Evolutionary conservation across 192 early-diverging fungal species (phyloP).

Genomic region (Coemansia sp.): DNA sequence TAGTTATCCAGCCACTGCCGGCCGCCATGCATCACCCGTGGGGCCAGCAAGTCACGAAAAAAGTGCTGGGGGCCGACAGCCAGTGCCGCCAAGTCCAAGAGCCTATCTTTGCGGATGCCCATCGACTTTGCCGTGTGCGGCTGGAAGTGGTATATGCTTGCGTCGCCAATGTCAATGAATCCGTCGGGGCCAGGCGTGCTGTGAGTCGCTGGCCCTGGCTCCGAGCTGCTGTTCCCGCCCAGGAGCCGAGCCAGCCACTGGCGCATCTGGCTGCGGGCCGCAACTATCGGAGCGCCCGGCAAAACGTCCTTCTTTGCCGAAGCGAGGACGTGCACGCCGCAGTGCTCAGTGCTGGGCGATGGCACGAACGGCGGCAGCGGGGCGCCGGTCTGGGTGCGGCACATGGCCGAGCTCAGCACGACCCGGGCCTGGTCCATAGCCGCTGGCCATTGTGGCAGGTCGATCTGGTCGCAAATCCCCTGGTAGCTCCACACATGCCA

Average conservation of each 20-base stretch:
- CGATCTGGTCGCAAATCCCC: slow-evolving; percentile 19
- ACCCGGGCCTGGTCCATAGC: slow-evolving; percentile 27
- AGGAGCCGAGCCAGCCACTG: slow-evolving; percentile 31
- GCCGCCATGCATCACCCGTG: slow-evolving; percentile 11
- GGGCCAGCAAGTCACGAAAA: slow-evolving; percentile 9
- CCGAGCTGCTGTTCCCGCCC: not conserved
- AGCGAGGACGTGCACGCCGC: slow-evolving; percentile 28
- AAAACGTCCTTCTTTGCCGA: slow-evolving; percentile 1
- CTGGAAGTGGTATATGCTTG: slow-evolving; percentile 39
- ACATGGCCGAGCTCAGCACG: slow-evolving; percentile 29
- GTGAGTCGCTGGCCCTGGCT: not conserved
- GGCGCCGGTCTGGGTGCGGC: slow-evolving; percentile 15
- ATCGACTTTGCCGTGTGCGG: slow-evolving; percentile 1
- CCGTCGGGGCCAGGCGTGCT: slow-evolving; percentile 2
- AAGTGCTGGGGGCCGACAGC: slow-evolving; percentile 4
- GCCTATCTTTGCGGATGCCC: slow-evolving; percentile 1
- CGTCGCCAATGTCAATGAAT: slow-evolving; percentile 22
- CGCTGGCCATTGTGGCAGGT: slow-evolving; percentile 36
- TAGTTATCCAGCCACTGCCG: slow-evolving; percentile 32
- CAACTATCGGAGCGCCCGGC: not conserved
- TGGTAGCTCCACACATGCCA: slow-evolving; percentile 42
- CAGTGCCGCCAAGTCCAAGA: slow-evolving; percentile 11
- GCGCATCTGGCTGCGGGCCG: slow-evolving; percentile 26
- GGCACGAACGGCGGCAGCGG: slow-evolving; percentile 37
- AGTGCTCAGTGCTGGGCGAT: slow-evolving; percentile 25